phyloP scores from a whole-genome alignment of 2,329 filamentous ascomycete species.

The Xylaria sp. region DNA sequence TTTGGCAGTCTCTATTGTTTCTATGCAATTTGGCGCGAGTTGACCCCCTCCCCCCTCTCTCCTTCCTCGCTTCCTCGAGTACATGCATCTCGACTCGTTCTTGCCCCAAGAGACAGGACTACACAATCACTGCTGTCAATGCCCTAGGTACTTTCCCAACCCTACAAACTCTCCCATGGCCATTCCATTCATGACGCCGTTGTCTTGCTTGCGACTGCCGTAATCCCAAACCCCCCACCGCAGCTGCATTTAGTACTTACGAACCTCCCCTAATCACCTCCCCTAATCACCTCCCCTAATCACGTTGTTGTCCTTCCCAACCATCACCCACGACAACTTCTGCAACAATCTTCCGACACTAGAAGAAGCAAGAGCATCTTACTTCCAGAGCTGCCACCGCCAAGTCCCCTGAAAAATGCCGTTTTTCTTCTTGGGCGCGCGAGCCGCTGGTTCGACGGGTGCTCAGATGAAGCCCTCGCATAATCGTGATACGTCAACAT shows the following conservation, averaged over 20 bases:
- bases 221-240: not conserved
- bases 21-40: not conserved
- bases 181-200: not conserved
- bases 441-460: not conserved
- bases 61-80: not conserved
- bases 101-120: not conserved
- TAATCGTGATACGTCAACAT: not conserved
- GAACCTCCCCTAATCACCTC: not conserved
- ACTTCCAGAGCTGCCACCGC: not conserved
- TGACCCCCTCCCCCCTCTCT: not conserved
- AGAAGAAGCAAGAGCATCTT: not conserved
- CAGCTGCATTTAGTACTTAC: not conserved
- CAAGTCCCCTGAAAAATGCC: not conserved
- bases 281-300: not conserved
- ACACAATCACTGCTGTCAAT: not conserved
- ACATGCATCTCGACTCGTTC: not conserved
- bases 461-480: not conserved
- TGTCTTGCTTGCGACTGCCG: too few relatives aligned
- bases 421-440: not conserved
- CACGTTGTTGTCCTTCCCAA: not conserved
- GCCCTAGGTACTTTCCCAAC: not conserved
- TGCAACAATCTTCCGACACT: not conserved
- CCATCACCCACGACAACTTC: not conserved
- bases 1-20: conserved; percentile 1
- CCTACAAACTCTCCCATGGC: not conserved